A percentile compares a stretch with the other conserved stretches of the same genome.
phyloP scores from a whole-genome alignment of 768 basidiomycete species.

The Phlebiopsis gigantea region DNA sequence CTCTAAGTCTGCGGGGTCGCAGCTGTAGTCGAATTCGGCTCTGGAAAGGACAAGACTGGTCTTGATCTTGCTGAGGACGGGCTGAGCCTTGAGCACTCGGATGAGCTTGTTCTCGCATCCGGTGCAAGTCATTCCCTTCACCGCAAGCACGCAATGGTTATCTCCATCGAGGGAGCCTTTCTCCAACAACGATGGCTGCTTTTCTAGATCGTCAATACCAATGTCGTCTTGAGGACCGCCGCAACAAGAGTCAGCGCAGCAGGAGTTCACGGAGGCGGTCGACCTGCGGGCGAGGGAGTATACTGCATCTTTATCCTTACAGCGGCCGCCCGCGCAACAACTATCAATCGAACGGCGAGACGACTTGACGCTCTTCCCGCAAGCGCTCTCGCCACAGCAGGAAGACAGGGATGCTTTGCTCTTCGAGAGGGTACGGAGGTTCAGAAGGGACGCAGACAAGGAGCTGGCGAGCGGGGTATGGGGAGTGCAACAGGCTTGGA shows the following conservation, averaged over 20 bases:
- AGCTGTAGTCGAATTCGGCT: constrained; percentile 26
- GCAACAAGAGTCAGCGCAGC: constrained; percentile 4
- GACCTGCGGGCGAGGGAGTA: neutral
- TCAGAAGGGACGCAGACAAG: neutral
- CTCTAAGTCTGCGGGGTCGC: constrained; percentile 13
- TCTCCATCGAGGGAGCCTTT: neutral
- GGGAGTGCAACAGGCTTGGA: constrained; percentile 22
- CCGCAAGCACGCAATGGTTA: constrained; percentile 19
- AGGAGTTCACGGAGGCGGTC: neutral
- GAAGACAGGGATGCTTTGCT: constrained; percentile 1
- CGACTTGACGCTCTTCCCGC: neutral
- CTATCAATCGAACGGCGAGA: constrained; percentile 3
- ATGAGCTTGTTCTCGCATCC: constrained; percentile 28
- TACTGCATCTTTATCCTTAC: neutral
- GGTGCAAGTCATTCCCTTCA: constrained; percentile 27
- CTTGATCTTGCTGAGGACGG: constrained; percentile 22
- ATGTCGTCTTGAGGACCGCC: neutral
- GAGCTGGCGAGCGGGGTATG: neutral
- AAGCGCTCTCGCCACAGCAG: constrained; percentile 4
- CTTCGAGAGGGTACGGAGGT: neutral
- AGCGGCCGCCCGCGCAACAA: constrained; percentile 5
- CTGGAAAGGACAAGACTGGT: constrained; percentile 25
- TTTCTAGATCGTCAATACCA: neutral
- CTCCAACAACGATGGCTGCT: neutral
- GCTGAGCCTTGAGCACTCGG: constrained; percentile 15